Evolutionary conservation across 768 basidiomycete species (phyloP), one percentile per base, ranked within the genome.

Genomic region (Inosperma sp.): DNA sequence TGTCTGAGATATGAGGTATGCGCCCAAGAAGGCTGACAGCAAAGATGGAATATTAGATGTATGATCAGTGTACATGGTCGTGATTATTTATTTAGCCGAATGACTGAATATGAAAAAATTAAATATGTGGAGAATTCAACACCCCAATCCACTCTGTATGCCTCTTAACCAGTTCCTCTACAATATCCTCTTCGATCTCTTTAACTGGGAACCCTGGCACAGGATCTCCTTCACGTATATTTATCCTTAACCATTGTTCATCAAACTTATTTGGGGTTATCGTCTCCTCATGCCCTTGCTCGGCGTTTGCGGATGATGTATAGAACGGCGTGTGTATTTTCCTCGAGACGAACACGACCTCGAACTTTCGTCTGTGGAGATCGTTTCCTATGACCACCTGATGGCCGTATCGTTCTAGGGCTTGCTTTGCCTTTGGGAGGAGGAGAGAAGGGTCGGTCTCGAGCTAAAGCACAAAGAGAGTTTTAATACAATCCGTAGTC

Each of bases 341-440:
- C 35, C 70, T 81, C 16, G 88, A 88, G 25, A 99, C 86, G 61
- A 98, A 88, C 5, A 95, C 89, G 49, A 99, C 95, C 64, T 93
- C 88, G 55, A 79, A 79, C 66, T 99, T 99, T 46, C 96, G 81
- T 30, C 80, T 79, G 62, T 93, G 81, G n/a, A 99, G 82, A 54
- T 93, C 87, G 67, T 99, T 99, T 16, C 92, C 96, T 54, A 99
- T 91, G 47, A 99, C 96, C 23, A 96, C 83, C 64, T 98, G 94
- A 65, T 98, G 96, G 1, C 94, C 93, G 66, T 98, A 99, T 21
- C 94, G 82, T 53, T 92, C 84, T 27, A 98, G 79, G 2, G 96
- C 91, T 7, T 77, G 79, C 13, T 83, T 79, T 0, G 94, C 86
- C 73, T 99, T 99, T 25, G 96, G 95, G 51, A 97, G 78, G 17